These are phyloP conservation scores for Clonostachys rosea DNA, from an alignment of 2,329 filamentous ascomycete species.

Conservation along the genomic window DNA sequence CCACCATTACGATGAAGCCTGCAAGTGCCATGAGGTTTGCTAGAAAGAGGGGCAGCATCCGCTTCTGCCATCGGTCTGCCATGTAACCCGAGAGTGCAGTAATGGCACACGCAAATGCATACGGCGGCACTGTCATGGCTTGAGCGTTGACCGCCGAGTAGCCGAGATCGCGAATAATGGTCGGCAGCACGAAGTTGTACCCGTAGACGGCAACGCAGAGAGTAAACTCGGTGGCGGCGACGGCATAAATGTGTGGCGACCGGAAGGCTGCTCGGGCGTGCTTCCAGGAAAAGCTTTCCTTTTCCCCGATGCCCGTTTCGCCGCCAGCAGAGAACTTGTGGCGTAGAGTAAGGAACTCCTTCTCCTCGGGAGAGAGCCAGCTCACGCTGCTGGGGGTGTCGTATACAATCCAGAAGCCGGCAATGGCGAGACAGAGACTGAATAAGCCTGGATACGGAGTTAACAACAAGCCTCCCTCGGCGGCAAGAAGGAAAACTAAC, in stretches of 20 bases:
- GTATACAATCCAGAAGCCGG: background rate
- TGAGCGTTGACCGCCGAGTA: conserved; percentile 16
- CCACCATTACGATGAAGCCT: background rate
- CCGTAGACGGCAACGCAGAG: background rate
- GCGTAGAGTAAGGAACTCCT: background rate
- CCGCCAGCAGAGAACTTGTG: background rate
- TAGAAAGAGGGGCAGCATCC: background rate
- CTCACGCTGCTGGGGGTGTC: background rate
- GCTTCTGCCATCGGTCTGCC: background rate
- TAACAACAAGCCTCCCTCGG: no score
- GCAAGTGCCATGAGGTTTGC: background rate
- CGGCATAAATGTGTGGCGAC: background rate
- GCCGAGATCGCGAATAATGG: conserved; percentile 17
- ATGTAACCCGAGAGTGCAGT: background rate
- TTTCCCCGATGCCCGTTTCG: background rate
- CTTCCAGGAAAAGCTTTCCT: background rate
- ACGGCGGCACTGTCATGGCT: conserved; percentile 19
- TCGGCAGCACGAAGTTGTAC: conserved; percentile 8
- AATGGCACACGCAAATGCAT: conserved; percentile 31
- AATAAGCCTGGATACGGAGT: background rate
- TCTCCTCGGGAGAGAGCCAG: conserved; percentile 6
- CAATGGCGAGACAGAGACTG: background rate
- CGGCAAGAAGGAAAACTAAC: background rate
- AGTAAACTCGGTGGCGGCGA: background rate
- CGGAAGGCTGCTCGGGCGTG: background rate